Evolutionary conservation across 2,329 filamentous ascomycete genomes (phyloP).

Genomic region (Emydomyces testavorans): DNA sequence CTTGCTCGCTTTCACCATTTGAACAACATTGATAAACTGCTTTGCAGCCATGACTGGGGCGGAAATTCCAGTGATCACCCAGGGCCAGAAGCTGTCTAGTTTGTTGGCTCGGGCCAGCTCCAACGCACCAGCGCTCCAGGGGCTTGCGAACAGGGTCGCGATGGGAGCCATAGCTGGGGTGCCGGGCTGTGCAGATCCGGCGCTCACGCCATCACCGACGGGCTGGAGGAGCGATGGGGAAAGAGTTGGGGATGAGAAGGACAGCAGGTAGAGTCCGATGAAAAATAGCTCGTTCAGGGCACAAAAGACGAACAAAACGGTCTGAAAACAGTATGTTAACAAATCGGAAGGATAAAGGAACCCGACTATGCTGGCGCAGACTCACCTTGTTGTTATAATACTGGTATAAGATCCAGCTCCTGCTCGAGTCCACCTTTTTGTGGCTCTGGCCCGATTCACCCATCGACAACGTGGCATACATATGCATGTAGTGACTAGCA

Average conservation of each 20-base stretch:
- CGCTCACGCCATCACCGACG: conserved; percentile 43
- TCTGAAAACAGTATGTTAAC: conserved; percentile 40
- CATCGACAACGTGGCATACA: conserved; percentile 90
- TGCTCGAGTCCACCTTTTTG: conserved; percentile 81
- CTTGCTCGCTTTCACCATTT: conserved; percentile 83
- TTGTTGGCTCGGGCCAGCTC: conserved; percentile 92
- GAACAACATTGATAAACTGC: conserved; percentile 87
- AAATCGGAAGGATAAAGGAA: background rate
- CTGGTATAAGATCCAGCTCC: conserved; percentile 80
- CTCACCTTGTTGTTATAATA: conserved; percentile 96
- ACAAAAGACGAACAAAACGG: conserved; percentile 83
- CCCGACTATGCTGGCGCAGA: conserved; percentile 13
- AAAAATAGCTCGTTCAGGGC: conserved; percentile 92
- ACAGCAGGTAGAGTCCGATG: conserved; percentile 93
- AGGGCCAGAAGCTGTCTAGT: conserved; percentile 63
- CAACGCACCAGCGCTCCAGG: conserved; percentile 83
- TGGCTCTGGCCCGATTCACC: conserved; percentile 69
- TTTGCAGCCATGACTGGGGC: conserved; percentile 82
- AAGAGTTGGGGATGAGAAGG: conserved; percentile 82
- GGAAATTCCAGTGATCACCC: conserved; percentile 70
- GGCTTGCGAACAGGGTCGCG: conserved; percentile 68
- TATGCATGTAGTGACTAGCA: conserved; percentile 96
- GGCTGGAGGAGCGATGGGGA: conserved; percentile 69
- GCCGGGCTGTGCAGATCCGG: conserved; percentile 44
- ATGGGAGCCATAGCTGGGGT: conserved; percentile 57